Percentiles rank a stretch among this genome's conserved stretches.
phyloP scores from a whole-genome alignment of 768 basidiomycete species.

The Mycena metata region DNA sequence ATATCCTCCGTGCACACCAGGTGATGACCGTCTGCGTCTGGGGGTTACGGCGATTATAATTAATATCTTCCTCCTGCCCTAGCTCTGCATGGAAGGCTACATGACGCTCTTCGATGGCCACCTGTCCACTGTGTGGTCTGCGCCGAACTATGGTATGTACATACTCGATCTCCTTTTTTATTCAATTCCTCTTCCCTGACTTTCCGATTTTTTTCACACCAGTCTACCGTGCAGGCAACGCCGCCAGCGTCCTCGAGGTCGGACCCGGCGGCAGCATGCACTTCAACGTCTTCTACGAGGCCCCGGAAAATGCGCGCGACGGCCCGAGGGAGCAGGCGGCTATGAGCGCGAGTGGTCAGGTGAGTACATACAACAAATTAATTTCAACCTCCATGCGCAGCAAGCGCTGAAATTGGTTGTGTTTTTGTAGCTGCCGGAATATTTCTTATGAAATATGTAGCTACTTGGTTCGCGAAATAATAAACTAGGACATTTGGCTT shows the following conservation, averaged over 20 bases:
- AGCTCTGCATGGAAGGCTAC: constrained; percentile 98
- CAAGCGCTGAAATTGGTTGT: constrained; percentile 3
- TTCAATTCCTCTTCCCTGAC: background rate
- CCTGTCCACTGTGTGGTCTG: constrained; percentile 97
- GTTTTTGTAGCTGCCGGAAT: constrained; percentile 76
- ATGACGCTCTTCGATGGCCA: constrained; percentile 93
- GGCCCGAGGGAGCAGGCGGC: constrained; percentile 84
- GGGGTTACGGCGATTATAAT: too few relatives aligned
- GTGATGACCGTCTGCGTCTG: too few relatives aligned
- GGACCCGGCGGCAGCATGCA: constrained; percentile 88
- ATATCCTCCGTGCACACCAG: constrained; percentile 97
- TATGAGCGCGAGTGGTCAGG: constrained; percentile 80
- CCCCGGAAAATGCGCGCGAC: constrained; percentile 96
- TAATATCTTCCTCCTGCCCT: too few relatives aligned
- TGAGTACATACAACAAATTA: constrained; percentile 50
- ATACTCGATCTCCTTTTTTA: too few relatives aligned
- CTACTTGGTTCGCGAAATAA: too few relatives aligned
- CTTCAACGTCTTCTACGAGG: constrained; percentile 98
- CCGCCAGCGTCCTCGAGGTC: constrained; percentile 96
- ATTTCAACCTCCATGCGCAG: constrained; percentile 11
- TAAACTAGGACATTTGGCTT: too few relatives aligned
- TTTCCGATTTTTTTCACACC: background rate
- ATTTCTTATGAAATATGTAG: constrained; percentile 65
- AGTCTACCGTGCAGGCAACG: constrained; percentile 93
- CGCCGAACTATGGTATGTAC: constrained; percentile 92